Evolutionary conservation across 345 rosid species (phyloP).

Genomic region (Eutrema japonicum): DNA sequence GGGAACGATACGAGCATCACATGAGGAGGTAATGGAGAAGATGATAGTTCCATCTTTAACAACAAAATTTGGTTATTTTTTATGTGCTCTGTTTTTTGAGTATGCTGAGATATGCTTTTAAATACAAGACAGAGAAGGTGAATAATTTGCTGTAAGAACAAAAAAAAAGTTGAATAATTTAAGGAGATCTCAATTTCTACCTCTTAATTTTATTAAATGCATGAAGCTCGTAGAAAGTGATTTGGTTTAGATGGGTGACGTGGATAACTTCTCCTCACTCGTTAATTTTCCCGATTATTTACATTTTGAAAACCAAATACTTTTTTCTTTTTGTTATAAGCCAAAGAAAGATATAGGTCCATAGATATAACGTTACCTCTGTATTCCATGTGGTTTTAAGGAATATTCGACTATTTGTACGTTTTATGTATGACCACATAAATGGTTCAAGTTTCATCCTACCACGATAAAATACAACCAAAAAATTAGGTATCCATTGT

Average conservation of each 20-base stretch:
- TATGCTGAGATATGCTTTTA: conserved; percentile 9
- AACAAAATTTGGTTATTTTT: neutral
- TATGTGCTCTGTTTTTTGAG: neutral
- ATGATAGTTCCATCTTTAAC: conserved; percentile 46
- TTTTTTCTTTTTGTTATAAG: too few species aligned
- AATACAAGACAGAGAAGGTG: conserved; percentile 1
- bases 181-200: conserved; percentile 4
- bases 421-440: neutral
- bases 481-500: neutral
- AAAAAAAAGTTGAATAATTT: neutral
- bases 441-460: neutral
- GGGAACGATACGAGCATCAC: conserved; percentile 77
- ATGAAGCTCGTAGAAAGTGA: neutral
- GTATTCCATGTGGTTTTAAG: conserved; percentile 3
- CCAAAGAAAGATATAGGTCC: neutral
- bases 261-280: conserved; percentile 8
- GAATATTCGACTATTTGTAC: neutral
- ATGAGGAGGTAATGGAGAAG: conserved; percentile 54
- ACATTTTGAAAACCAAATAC: neutral
- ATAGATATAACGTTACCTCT: neutral
- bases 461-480: neutral
- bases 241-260: conserved; percentile 14
- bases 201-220: neutral
- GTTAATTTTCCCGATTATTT: conserved; percentile 1
- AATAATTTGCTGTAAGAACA: too few species aligned